Evolutionary conservation across 805 yeast genomes (phyloP), one percentile per base, ranked within the genome.

Genomic region (Candida ficus): DNA sequence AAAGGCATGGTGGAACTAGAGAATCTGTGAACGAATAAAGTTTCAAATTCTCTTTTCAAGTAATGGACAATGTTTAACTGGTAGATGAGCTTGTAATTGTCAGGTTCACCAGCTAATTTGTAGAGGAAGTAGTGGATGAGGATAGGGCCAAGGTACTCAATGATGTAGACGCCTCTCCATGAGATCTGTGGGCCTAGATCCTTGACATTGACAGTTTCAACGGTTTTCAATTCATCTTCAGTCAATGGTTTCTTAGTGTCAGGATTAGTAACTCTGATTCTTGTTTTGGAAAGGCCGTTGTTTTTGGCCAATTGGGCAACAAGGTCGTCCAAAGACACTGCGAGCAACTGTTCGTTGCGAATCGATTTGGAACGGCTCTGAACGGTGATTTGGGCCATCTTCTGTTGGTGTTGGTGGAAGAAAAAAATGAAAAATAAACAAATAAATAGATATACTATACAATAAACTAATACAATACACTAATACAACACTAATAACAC

Each of bases 1-100:
- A 84, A 54, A 4, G 99, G 99, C 99, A 93, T 93, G 12, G 99
- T 93, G 20, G 87, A 80, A 43, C 79, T 70, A 18, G 96, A 85
- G 59, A 93, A 93, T 46, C 75, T 71, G 65, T 93, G 99, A 38
- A 93, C 80, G 56, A 78, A 80, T 19, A 83, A 49, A 8, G 96
- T 88, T 65, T 93, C 99, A 48, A 74, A 73, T 62, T 89, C 97
- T 60, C 99, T 79, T 67, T 93, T 93, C 48, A 78, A 44, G 57
- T 84, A 93, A 64, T 93, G 99, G 44, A 81, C 63, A 53, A 84
- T 47, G 7, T 82, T 76, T 59, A 89, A 53, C 20, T 44, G 44
- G 42, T 61, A 68, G 3, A 66, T 53, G 14, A 68, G 38, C 25
- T 50, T 48, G 36, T 61, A 66, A 29, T 46, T 9, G 7, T 29